Percentiles rank a stretch among this genome's conserved stretches.
Evolutionary conservation across 2,329 filamentous ascomycete species (phyloP).

Genomic region (Monilinia polystroma): DNA sequence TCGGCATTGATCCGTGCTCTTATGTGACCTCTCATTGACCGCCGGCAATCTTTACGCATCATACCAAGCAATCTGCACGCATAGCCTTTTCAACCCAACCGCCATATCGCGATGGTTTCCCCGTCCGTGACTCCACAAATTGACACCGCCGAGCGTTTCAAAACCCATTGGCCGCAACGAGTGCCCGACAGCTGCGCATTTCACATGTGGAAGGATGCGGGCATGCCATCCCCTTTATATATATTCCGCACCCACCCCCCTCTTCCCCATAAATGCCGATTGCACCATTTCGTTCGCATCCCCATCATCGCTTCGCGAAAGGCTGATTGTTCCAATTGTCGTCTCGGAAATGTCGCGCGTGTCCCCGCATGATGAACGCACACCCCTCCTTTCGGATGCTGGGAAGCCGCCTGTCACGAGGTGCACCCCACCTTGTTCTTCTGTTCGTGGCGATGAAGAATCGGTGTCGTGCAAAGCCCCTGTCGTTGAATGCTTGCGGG

Average conservation of each 20-base stretch:
- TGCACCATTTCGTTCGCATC: background rate
- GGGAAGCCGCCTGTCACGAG: background rate
- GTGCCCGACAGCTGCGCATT: background rate
- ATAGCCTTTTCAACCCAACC: no score
- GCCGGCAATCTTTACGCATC: background rate
- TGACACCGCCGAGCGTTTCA: background rate
- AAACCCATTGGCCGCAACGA: background rate
- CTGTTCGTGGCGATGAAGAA: background rate
- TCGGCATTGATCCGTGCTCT: background rate
- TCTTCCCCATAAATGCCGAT: background rate
- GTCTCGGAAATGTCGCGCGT: no score
- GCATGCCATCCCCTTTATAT: background rate
- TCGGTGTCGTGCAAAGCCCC: background rate
- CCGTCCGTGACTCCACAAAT: background rate
- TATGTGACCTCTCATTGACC: background rate
- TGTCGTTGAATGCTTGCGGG: background rate
- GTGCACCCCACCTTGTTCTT: background rate
- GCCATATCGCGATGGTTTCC: no score
- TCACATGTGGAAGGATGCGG: background rate
- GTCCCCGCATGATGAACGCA: background rate
- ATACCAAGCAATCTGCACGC: background rate
- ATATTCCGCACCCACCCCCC: background rate
- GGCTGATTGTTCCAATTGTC: background rate
- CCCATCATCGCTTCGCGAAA: background rate
- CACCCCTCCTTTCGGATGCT: background rate